A percentile compares a stretch with the other conserved stretches of the same genome.
phyloP scores from a whole-genome alignment of 331 rosid genomes.

The Rosa hybrid region DNA sequence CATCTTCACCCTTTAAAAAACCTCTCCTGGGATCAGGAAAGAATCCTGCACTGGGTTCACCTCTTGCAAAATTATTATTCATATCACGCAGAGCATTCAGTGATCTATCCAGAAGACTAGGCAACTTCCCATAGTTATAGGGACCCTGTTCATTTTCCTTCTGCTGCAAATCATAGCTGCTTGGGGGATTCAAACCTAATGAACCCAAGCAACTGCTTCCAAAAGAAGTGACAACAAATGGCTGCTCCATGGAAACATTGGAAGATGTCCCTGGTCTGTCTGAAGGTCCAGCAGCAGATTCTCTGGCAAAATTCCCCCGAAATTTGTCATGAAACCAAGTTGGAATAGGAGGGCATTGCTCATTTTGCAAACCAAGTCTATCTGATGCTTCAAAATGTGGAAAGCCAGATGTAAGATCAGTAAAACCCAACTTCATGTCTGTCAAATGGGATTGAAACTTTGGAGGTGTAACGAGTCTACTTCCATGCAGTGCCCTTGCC shows the following conservation, averaged over 20 bases:
- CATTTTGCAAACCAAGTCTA: slow-evolving; percentile 54
- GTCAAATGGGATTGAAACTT: slow-evolving; percentile 88
- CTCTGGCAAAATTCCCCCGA: slow-evolving; percentile 56
- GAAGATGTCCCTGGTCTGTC: slow-evolving; percentile 78
- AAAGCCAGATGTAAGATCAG: slow-evolving; percentile 58
- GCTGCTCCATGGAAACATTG: slow-evolving; percentile 55
- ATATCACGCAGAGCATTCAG: slow-evolving; percentile 46
- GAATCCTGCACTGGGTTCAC: slow-evolving; percentile 58
- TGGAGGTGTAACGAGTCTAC: slow-evolving; percentile 77
- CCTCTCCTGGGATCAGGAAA: slow-evolving; percentile 52
- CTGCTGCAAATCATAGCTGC: slow-evolving; percentile 41
- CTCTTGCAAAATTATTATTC: slow-evolving; percentile 46
- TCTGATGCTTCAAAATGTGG: slow-evolving; percentile 62
- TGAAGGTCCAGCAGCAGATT: slow-evolving; percentile 65
- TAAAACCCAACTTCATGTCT: slow-evolving; percentile 90
- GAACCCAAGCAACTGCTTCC: slow-evolving; percentile 71
- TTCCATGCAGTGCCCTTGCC: slow-evolving; percentile 94
- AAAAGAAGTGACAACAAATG: slow-evolving; percentile 69
- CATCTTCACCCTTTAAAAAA: slow-evolving; percentile 50
- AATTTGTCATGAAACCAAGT: slow-evolving; percentile 60
- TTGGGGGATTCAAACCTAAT: slow-evolving; percentile 61
- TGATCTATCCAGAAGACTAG: slow-evolving; percentile 67
- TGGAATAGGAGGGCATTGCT: slow-evolving; percentile 60
- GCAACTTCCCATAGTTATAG: slow-evolving; percentile 59
- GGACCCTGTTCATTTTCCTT: slow-evolving; percentile 62